Evolutionary conservation across 257 asterid genomes (phyloP).

Genomic region (Voacanga thouarsii): DNA sequence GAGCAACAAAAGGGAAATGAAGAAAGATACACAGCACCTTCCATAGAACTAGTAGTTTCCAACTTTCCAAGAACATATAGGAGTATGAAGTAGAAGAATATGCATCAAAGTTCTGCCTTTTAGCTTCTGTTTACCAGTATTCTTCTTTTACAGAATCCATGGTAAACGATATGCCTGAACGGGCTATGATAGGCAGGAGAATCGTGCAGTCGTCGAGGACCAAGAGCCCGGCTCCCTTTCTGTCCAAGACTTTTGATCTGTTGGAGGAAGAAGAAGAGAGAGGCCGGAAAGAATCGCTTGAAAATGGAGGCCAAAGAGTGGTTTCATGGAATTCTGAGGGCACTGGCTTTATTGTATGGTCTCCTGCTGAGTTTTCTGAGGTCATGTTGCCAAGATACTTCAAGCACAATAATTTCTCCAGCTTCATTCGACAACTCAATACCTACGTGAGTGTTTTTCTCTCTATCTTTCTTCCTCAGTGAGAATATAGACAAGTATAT

Average conservation of each 20-base stretch:
- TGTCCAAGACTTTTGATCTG: slow-evolving; percentile 56
- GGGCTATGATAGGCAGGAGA: slow-evolving; percentile 3
- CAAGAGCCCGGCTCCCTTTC: slow-evolving; percentile 59
- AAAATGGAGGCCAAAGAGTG: slow-evolving; percentile 11
- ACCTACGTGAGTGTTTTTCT: slow-evolving; percentile 30
- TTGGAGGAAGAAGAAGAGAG: slow-evolving; percentile 46
- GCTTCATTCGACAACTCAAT: slow-evolving; percentile 40
- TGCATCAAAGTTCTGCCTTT: neutral
- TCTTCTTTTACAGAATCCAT: neutral
- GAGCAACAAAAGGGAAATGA: slow-evolving; percentile 8
- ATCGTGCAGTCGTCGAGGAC: slow-evolving; percentile 18
- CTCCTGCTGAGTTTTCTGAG: slow-evolving; percentile 30
- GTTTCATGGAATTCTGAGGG: slow-evolving; percentile 39
- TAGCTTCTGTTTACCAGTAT: neutral
- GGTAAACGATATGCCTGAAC: slow-evolving; percentile 16
- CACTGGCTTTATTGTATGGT: slow-evolving; percentile 34
- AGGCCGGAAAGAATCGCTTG: neutral
- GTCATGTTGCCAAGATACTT: slow-evolving; percentile 33
- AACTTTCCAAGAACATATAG: slow-evolving; percentile 21
- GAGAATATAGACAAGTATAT: neutral
- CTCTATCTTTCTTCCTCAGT: neutral
- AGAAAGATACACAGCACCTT: slow-evolving; percentile 16
- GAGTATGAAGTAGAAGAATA: neutral
- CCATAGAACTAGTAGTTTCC: slow-evolving; percentile 26
- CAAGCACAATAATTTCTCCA: slow-evolving; percentile 39